phyloP scores from a whole-genome alignment of 352 stramenopile genomes.

The Phytophthora boehmeriae region DNA sequence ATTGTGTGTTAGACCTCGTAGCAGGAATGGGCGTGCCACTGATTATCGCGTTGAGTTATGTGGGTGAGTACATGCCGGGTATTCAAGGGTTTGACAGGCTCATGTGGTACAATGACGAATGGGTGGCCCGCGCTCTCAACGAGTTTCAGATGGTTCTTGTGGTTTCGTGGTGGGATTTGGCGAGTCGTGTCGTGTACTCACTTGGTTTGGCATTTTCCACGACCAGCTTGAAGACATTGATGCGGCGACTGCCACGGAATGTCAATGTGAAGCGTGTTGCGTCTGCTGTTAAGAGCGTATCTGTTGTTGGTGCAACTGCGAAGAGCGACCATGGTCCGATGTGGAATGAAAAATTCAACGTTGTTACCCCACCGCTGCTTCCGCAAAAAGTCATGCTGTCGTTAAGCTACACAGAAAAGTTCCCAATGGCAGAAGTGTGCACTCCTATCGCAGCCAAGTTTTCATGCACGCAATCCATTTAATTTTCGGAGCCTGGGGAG shows the following conservation, averaged over 20 bases:
- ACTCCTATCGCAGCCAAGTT: background rate
- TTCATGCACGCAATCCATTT: constrained; percentile 13
- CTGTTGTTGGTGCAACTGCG: constrained; percentile 6
- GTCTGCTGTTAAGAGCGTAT: background rate
- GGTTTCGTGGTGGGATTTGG: constrained; percentile 29
- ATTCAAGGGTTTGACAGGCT: constrained; percentile 16
- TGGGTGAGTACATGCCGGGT: constrained; percentile 11
- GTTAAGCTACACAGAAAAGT: background rate
- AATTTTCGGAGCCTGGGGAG: constrained; percentile 17
- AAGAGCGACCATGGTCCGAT: too few relatives aligned
- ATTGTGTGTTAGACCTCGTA: constrained; percentile 29
- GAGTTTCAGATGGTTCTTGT: constrained; percentile 35
- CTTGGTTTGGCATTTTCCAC: constrained; percentile 26
- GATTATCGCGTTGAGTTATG: constrained; percentile 17
- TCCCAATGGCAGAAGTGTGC: background rate
- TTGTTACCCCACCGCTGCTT: background rate
- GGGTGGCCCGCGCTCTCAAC: constrained; percentile 28
- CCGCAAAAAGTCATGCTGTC: background rate
- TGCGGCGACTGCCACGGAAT: constrained; percentile 12
- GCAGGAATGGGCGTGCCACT: constrained; percentile 21
- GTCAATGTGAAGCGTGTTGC: constrained; percentile 2
- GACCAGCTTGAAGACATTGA: constrained; percentile 29
- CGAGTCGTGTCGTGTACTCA: constrained; percentile 24
- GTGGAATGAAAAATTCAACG: background rate
- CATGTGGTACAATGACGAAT: constrained; percentile 39